Evolutionary conservation across 345 rosid species (phyloP).

Genomic region (Excoecaria cochinchinensis): DNA sequence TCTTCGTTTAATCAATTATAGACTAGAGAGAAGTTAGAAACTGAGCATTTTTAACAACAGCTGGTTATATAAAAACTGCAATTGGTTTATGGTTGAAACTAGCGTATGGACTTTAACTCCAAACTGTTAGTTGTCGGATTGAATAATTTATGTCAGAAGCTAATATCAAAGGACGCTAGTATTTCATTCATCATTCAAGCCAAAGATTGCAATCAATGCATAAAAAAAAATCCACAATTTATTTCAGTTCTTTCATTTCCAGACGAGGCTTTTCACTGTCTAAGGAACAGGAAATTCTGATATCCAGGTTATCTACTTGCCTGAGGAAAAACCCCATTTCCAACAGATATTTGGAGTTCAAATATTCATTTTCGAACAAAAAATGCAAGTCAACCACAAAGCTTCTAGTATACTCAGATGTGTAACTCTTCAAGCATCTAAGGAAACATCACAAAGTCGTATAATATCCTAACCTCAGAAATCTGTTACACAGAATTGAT

Average conservation of each 20-base stretch:
- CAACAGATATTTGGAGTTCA: not conserved
- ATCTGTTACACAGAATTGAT: not conserved
- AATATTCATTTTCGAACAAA: not conserved
- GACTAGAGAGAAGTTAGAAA: not conserved
- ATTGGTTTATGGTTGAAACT: slow-evolving; percentile 1
- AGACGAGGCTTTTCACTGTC: not conserved
- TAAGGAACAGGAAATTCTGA: not conserved
- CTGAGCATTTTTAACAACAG: not conserved
- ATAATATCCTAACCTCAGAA: not conserved
- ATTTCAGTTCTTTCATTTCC: not conserved
- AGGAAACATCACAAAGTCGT: not conserved
- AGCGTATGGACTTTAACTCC: not conserved
- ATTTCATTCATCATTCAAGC: not conserved
- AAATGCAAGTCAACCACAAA: not conserved
- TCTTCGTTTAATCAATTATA: not conserved
- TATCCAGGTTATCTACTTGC: not conserved
- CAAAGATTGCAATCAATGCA: not conserved
- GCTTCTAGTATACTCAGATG: not conserved
- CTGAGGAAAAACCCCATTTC: not conserved
- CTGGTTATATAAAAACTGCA: not conserved
- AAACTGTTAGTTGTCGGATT: not conserved
- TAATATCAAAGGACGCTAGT: not conserved
- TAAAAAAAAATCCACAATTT: not conserved
- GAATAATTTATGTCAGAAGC: not conserved
- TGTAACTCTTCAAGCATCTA: not conserved